Evolutionary conservation across 176 grass and related monocot genomes (phyloP), one percentile per base, ranked within the genome.

Genomic region (Lolium rigidum): DNA sequence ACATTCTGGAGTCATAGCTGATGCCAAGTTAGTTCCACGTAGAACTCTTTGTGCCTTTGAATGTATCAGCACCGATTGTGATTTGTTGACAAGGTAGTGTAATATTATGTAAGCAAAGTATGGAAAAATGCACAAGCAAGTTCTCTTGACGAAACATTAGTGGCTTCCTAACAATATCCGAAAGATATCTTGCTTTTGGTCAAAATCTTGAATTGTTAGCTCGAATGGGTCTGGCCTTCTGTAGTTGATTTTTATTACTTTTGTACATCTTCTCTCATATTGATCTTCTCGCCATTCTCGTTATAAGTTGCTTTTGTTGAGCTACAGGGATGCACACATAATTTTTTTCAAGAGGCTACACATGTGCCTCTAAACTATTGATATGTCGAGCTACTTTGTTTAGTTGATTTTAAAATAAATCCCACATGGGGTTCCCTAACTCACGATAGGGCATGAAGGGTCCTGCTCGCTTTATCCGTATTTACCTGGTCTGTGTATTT

Each of bases 1-100:
- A 38, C 41, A 59, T 22, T 70, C 63, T 70, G 78, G 83, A 58
- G 78, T 62, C 5, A 3, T 89, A 78, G 88, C 78, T 82, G 62
- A 86, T 82, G 25, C 49, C 1, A 77, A 90, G 28, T 61, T 90
- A 31, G 9, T 77, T 51, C 20, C 65, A 17, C 44, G 79, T 26
- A 55, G 1, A 66, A 59, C 58, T 49, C 35, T 9, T 65, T 80
- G 18, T 28, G 13, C 1, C 10, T 48, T 68, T 2, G 77, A 84
- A 21, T 55, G 55, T 65, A 24, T 38, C 7, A 21, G 9, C 9
- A 51, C 28, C 1, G 12, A 80, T 74, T 10, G 66, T 3, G 0
- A 20, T 12, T 58, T 17, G 28, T 48, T 14, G 3, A 15, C 22
- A 74, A 76, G 46, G 69, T 38, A 79, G 24, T 56, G 20, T 59